Evolutionary conservation across 2,329 filamentous ascomycete genomes (phyloP).

Genomic region (Aspergillus thermomutatus): DNA sequence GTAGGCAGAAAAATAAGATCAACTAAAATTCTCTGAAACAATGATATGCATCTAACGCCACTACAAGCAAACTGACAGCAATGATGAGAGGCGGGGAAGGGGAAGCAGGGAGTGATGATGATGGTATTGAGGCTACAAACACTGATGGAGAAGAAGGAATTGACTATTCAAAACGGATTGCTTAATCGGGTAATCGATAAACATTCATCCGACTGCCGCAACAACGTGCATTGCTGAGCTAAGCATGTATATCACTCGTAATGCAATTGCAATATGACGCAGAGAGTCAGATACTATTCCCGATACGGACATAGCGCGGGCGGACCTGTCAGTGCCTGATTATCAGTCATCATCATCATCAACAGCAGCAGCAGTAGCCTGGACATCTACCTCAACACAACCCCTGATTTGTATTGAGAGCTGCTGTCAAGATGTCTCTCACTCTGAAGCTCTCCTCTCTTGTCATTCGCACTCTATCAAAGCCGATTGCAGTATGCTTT

Average conservation of each 20-base stretch:
- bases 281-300: conserved; percentile 6
- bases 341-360: conserved; percentile 2
- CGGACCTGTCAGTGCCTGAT: conserved; percentile 9
- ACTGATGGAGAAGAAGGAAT: conserved; percentile 22
- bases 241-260: conserved; percentile 15
- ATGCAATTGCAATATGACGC: conserved; percentile 9
- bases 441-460: conserved; percentile 65
- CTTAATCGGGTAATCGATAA: conserved; percentile 39
- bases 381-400: background rate
- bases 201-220: conserved; percentile 27
- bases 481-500: conserved; percentile 60
- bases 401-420: background rate
- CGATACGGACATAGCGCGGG: background rate
- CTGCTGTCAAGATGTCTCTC: conserved; percentile 51
- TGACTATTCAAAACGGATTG: conserved; percentile 24
- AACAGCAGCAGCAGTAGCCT: background rate
- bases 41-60: conserved; percentile 27
- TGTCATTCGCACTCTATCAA: conserved; percentile 62
- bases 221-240: conserved; percentile 26
- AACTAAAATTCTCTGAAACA: conserved; percentile 27
- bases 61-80: conserved; percentile 17
- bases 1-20: conserved; percentile 12
- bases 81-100: conserved; percentile 14
- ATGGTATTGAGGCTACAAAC: conserved; percentile 9
- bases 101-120: conserved; percentile 14